Conservation (phyloP, 78 protist species). For the Creolimax fragrantissima region DNA sequence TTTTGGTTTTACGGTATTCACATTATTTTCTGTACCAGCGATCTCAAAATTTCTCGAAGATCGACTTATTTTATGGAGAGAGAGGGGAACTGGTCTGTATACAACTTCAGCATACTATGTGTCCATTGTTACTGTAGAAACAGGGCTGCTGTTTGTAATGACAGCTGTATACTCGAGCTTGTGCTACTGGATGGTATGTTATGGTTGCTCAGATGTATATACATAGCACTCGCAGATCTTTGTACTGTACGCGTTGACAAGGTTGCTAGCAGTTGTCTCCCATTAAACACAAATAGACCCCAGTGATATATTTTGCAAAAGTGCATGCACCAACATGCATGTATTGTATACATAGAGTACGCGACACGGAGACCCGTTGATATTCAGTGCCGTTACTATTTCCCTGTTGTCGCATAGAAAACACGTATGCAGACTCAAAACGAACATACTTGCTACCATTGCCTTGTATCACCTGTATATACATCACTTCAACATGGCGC, state of each 20-base stretch:
- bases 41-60: conserved; percentile 27
- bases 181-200: conserved; percentile 28
- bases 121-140: background rate
- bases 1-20: conserved; percentile 10
- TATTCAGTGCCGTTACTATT: too few relatives aligned
- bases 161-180: background rate
- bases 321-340: too few relatives aligned
- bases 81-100: background rate
- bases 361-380: too few relatives aligned
- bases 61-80: background rate
- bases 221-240: background rate
- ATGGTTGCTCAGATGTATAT: background rate
- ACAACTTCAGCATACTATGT: conserved; percentile 7
- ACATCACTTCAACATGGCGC: too few relatives aligned
- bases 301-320: too few relatives aligned
- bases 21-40: conserved; percentile 20
- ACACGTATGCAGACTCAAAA: too few relatives aligned
- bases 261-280: too few relatives aligned
- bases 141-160: background rate
- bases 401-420: too few relatives aligned
- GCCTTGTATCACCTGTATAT: too few relatives aligned
- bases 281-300: too few relatives aligned
- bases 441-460: too few relatives aligned
- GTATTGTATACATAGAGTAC: too few relatives aligned
- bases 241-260: background rate